A percentile compares a stretch with the other conserved stretches of the same genome.
Evolutionary conservation across 2,329 filamentous ascomycete genomes (phyloP).

Genomic region (Aspergillus bombycis): DNA sequence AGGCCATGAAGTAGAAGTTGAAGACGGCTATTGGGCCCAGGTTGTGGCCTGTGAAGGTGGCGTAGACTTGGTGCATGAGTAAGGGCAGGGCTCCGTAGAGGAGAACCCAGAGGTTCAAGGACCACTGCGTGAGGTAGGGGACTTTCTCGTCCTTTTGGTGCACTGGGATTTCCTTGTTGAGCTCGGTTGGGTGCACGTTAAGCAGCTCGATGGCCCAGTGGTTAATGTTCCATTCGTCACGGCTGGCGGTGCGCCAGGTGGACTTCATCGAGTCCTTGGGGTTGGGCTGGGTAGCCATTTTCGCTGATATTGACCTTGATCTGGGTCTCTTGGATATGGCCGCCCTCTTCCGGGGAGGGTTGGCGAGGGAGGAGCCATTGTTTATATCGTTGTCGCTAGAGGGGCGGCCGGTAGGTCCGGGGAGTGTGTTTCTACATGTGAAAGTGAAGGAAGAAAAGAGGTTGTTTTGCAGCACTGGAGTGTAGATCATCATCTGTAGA

Average conservation of each 20-base stretch:
- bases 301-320: not conserved
- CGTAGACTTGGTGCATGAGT: constrained; percentile 11
- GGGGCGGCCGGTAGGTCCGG: not conserved
- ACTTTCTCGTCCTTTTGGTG: constrained; percentile 6
- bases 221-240: constrained; percentile 27
- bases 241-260: constrained; percentile 31
- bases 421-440: not conserved
- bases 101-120: constrained; percentile 9
- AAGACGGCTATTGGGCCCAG: constrained; percentile 9
- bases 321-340: not conserved
- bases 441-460: not conserved
- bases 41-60: constrained; percentile 7
- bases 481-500: not conserved
- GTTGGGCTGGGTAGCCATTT: constrained; percentile 24
- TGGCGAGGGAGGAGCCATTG: not conserved
- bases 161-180: constrained; percentile 25
- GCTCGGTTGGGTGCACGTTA: constrained; percentile 28
- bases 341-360: not conserved
- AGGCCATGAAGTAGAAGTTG: constrained; percentile 16
- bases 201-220: constrained; percentile 30
- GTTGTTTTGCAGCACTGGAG: not conserved
- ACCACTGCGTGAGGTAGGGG: constrained; percentile 16
- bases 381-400: not conserved
- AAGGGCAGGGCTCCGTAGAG: constrained; percentile 9
- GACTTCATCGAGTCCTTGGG: constrained; percentile 38